Evolutionary conservation across 108 stramenopile species (phyloP).

Genomic region (Bacterosira constricta): DNA sequence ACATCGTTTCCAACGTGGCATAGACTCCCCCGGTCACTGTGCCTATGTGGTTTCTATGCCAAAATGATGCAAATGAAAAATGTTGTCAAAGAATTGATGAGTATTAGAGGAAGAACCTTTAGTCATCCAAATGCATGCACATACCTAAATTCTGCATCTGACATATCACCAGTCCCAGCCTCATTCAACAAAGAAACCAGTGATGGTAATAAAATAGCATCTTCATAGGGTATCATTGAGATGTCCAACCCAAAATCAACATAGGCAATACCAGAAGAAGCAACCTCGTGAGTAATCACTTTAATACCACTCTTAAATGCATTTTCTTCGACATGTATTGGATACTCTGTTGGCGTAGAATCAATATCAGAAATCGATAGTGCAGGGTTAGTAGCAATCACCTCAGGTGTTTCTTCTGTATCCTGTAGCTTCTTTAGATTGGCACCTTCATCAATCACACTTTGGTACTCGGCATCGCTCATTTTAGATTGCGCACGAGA

Average conservation of each 20-base stretch:
- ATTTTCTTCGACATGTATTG: slow-evolving; percentile 57
- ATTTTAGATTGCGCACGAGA: slow-evolving; percentile 40
- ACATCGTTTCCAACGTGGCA: slow-evolving; percentile 53
- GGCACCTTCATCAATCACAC: slow-evolving; percentile 62
- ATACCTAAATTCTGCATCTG: slow-evolving; percentile 46
- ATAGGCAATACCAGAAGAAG: slow-evolving; percentile 85
- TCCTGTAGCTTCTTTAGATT: slow-evolving; percentile 74
- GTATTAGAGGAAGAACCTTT: not conserved
- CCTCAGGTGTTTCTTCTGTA: slow-evolving; percentile 75
- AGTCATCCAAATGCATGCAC: not conserved
- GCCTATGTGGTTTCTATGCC: slow-evolving; percentile 56
- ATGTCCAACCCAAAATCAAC: slow-evolving; percentile 86
- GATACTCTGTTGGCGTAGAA: slow-evolving; percentile 55
- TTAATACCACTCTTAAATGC: slow-evolving; percentile 59
- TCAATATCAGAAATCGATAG: slow-evolving; percentile 62
- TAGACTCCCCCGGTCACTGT: slow-evolving; percentile 75
- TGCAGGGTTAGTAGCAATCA: slow-evolving; percentile 72
- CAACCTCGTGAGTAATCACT: slow-evolving; percentile 66
- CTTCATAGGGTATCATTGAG: slow-evolving; percentile 74
- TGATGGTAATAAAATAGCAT: slow-evolving; percentile 75
- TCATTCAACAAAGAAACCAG: slow-evolving; percentile 71
- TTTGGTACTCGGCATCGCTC: slow-evolving; percentile 48
- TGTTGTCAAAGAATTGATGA: not conserved
- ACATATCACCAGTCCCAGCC: slow-evolving; percentile 62
- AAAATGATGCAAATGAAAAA: not conserved